Evolutionary conservation across 208 protist genomes (phyloP), one percentile per base, ranked within the genome.

Genomic region (Borovskyia barvae): DNA sequence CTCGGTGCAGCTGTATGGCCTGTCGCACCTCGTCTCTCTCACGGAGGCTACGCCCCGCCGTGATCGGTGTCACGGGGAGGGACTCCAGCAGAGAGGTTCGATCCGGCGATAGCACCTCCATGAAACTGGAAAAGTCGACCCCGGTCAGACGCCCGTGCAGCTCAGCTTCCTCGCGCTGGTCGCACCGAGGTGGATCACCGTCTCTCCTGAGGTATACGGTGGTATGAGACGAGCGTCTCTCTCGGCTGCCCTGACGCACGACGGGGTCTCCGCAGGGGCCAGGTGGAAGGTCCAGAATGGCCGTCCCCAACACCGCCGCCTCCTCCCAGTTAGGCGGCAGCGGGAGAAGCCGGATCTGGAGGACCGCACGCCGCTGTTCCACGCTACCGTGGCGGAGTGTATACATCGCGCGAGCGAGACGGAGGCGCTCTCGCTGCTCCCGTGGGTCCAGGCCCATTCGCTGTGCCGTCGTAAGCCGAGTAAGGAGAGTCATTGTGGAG

Each of bases 31-130:
- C n/a, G n/a, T n/a, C n/a, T n/a, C n/a, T n/a, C n/a, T n/a, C n/a
- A n/a, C n/a, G n/a, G n/a, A n/a, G n/a, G n/a, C n/a, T n/a, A n/a
- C n/a, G n/a, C n/a, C n/a, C n/a, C 14, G 29, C 1, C 9, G 5
- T 25, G 1, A 14, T 3, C 15, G 59, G 30, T 1, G 49, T 22
- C 11, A 66, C 9, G 5, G 49, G 60, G 19, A 66, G 41, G 0
- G 11, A 33, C 40, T 58, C 60, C 40, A 66, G 50, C 39, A 66
- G 29, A 5, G 60, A 57, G 6, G 36, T 45, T 0, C 60, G 50
- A 14, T 66, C 43, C 1, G 60, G 60, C 36, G 50, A 66, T 14
- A 66, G 14, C 28, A 66, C 60, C 30, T 66, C 60, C 29, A 66
- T 30, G 19, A 66, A 66, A 9, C 22, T 1, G 17, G 60, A 22